phyloP scores from a whole-genome alignment of 306 rosid genomes.

The Comarum palustre region DNA sequence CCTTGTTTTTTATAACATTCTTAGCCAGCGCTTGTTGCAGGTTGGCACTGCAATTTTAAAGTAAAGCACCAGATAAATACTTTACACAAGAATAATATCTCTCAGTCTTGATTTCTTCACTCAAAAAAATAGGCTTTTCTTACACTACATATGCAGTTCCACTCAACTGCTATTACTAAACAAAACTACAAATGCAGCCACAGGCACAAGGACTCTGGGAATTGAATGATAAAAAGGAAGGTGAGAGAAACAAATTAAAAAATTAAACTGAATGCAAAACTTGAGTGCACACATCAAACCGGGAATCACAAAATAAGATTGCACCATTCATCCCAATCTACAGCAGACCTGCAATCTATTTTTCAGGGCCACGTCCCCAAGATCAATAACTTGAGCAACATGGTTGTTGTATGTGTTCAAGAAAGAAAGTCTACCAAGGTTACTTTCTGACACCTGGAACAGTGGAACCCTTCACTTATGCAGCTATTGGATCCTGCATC shows the following conservation, averaged over 20 bases:
- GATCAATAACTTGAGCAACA: constrained; percentile 7
- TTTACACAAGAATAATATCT: neutral
- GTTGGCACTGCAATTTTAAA: neutral
- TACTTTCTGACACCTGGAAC: constrained; percentile 27
- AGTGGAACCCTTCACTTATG: constrained; percentile 37
- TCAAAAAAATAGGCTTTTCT: constrained; percentile 8
- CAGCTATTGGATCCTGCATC: constrained; percentile 81
- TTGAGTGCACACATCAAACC: constrained; percentile 25
- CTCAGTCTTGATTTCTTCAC: neutral
- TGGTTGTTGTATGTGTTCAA: constrained; percentile 22
- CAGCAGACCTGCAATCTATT: constrained; percentile 16
- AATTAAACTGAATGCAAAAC: constrained; percentile 19
- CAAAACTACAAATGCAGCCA: constrained; percentile 25
- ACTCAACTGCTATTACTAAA: neutral
- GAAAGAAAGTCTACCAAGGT: constrained; percentile 5
- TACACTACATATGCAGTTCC: neutral
- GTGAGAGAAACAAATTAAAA: neutral
- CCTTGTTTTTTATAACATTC: too few relatives aligned
- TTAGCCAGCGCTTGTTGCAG: too few relatives aligned
- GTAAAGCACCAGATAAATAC: neutral
- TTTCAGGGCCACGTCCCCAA: neutral
- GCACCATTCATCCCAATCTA: constrained; percentile 15
- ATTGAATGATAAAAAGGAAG: neutral
- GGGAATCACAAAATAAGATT: constrained; percentile 11
- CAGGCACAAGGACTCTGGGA: constrained; percentile 13